These are phyloP conservation scores for Sporobolomyces phaffii DNA, from an alignment of 768 basidiomycete species.

Conservation along the genomic window DNA sequence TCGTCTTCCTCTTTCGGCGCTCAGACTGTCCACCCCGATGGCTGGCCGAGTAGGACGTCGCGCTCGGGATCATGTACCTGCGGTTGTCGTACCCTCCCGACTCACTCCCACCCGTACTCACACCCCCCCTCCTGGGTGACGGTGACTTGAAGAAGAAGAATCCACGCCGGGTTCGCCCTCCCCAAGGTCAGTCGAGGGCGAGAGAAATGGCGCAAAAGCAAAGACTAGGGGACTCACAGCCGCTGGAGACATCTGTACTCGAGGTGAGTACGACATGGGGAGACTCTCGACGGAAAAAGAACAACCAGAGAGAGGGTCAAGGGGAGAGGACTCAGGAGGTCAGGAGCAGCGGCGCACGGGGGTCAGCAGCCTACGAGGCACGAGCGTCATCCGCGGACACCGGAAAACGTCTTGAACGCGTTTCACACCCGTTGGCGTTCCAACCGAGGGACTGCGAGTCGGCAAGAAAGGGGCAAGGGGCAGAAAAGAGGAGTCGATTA, in stretches of 20 bases:
- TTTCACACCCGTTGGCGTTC: no score
- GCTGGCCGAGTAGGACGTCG: no score
- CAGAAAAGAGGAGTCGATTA: neutral
- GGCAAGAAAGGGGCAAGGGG: neutral
- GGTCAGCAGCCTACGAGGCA: no score
- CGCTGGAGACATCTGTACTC: neutral
- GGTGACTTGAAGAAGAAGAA: no score
- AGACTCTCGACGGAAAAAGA: neutral
- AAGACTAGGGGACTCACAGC: neutral
- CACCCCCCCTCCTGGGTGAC: neutral
- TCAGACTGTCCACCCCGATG: neutral
- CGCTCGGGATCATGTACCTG: no score
- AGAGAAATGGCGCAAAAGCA: neutral
- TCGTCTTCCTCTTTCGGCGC: constrained; percentile 1
- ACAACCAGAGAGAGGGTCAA: neutral
- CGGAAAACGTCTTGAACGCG: no score
- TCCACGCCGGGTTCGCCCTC: no score
- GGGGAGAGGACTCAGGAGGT: neutral
- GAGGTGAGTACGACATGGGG: neutral
- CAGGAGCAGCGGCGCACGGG: neutral
- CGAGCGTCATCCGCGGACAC: no score
- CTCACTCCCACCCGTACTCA: neutral
- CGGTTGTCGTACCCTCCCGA: no score
- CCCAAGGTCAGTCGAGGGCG: neutral
- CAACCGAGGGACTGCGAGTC: no score